phyloP scores from a whole-genome alignment of 2,329 filamentous ascomycete species.

The Aureobasidium leucospermi region DNA sequence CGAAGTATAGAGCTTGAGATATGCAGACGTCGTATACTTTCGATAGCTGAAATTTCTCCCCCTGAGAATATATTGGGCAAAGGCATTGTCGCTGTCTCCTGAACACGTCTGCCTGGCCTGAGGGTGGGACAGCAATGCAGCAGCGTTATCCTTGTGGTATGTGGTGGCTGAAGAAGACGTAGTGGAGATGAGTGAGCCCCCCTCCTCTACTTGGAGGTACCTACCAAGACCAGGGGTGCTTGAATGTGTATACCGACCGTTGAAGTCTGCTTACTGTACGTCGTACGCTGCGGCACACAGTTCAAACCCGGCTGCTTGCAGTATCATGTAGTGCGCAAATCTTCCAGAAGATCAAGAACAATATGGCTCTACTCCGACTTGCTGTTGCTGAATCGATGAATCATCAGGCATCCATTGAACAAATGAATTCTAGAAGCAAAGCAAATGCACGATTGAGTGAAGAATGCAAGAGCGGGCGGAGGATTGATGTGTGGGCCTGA shows the following conservation, averaged over 20 bases:
- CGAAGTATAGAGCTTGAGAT: too few relatives aligned
- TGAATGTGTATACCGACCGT: background rate
- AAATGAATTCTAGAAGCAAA: background rate
- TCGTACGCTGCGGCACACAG: too few relatives aligned
- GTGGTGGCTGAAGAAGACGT: background rate
- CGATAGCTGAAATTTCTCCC: too few relatives aligned
- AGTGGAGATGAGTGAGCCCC: background rate
- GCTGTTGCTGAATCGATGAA: background rate
- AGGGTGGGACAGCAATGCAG: background rate
- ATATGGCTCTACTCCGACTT: background rate
- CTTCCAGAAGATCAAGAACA: background rate
- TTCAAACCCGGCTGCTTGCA: too few relatives aligned
- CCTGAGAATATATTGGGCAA: too few relatives aligned
- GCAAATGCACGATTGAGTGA: background rate
- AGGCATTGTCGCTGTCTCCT: too few relatives aligned
- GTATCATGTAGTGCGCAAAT: too few relatives aligned
- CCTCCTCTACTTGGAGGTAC: background rate
- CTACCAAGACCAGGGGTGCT: background rate
- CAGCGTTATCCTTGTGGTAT: background rate
- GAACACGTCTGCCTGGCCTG: too few relatives aligned
- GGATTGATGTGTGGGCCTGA: background rate
- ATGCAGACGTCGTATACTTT: too few relatives aligned
- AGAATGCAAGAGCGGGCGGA: background rate
- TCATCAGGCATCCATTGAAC: background rate
- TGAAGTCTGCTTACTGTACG: background rate